Evolutionary conservation across 345 rosid genomes (phyloP).

Genomic region (Hibiscus mutabilis): DNA sequence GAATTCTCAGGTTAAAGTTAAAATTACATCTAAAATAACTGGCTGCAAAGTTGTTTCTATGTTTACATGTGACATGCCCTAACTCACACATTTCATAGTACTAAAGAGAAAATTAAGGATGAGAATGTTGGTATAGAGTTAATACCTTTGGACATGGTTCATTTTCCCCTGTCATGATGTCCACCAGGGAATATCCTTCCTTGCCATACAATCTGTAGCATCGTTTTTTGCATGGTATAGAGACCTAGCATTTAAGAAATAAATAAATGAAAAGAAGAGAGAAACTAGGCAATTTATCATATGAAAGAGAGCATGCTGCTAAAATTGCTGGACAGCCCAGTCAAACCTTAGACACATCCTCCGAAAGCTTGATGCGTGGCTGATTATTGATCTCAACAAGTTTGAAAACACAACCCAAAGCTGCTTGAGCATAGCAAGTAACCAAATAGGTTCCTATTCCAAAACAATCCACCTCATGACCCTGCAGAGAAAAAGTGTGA

Average conservation of each 20-base stretch:
- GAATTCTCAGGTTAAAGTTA: no score
- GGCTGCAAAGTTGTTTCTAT: no score
- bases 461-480: slow-evolving; percentile 93
- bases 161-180: slow-evolving; percentile 87
- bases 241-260: slow-evolving; percentile 45
- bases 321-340: slow-evolving; percentile 1
- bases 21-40: no score
- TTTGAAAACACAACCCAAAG: slow-evolving; percentile 95
- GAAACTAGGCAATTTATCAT: not conserved
- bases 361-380: slow-evolving; percentile 97
- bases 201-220: slow-evolving; percentile 67
- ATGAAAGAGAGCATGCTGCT: not conserved
- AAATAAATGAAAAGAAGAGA: not conserved
- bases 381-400: slow-evolving; percentile 88
- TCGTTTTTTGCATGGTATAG: slow-evolving; percentile 88
- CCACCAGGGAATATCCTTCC: slow-evolving; percentile 90
- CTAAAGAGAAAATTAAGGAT: not conserved
- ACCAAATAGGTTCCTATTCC: slow-evolving; percentile 94
- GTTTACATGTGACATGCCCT: no score
- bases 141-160: slow-evolving; percentile 83
- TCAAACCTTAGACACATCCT: slow-evolving; percentile 89
- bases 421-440: slow-evolving; percentile 92
- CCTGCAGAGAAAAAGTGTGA: slow-evolving; percentile 31
- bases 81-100: not conserved
- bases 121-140: not conserved